A percentile compares a stretch with the other conserved stretches of the same genome.
Evolutionary conservation across 768 basidiomycete species (phyloP).

Genomic region (Mycena leptocephala): DNA sequence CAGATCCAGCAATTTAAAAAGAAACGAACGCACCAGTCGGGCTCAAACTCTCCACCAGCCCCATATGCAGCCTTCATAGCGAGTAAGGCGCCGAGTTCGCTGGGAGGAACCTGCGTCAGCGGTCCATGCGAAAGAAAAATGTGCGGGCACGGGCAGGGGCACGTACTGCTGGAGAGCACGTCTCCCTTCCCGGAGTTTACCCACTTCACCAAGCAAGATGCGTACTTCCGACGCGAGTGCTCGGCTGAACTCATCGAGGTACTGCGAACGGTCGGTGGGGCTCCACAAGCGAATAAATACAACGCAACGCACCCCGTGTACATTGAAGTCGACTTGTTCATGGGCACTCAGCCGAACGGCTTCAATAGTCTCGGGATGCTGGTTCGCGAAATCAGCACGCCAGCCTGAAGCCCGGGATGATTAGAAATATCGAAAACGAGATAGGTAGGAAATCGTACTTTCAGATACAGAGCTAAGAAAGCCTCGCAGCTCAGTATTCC

Average conservation of each 20-base stretch:
- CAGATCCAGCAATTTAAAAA: not conserved
- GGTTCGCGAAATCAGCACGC: slow-evolving; percentile 75
- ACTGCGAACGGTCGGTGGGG: slow-evolving; percentile 58
- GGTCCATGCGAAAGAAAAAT: not conserved
- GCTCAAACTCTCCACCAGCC: slow-evolving; percentile 89
- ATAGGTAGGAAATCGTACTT: slow-evolving; percentile 57
- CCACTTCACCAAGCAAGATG: slow-evolving; percentile 87
- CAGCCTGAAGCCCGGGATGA: slow-evolving; percentile 71
- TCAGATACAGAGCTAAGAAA: slow-evolving; percentile 71
- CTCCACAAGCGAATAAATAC: not conserved
- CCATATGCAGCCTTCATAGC: slow-evolving; percentile 82
- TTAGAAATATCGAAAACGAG: slow-evolving; percentile 18
- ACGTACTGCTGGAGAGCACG: slow-evolving; percentile 86
- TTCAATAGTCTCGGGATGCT: slow-evolving; percentile 78
- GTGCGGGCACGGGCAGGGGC: too few relatives aligned
- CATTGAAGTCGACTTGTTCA: slow-evolving; percentile 87
- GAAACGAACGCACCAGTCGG: slow-evolving; percentile 71
- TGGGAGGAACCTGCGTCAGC: slow-evolving; percentile 44
- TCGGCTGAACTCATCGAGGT: slow-evolving; percentile 91
- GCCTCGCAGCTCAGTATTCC: slow-evolving; percentile 74
- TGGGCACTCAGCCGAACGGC: slow-evolving; percentile 81
- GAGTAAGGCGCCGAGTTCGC: slow-evolving; percentile 84
- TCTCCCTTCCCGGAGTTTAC: slow-evolving; percentile 85
- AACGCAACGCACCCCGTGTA: slow-evolving; percentile 76
- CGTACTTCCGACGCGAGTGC: slow-evolving; percentile 88